Evolutionary conservation across 495 filamentous ascomycete species (phyloP).

Genomic region (Podospora conica): DNA sequence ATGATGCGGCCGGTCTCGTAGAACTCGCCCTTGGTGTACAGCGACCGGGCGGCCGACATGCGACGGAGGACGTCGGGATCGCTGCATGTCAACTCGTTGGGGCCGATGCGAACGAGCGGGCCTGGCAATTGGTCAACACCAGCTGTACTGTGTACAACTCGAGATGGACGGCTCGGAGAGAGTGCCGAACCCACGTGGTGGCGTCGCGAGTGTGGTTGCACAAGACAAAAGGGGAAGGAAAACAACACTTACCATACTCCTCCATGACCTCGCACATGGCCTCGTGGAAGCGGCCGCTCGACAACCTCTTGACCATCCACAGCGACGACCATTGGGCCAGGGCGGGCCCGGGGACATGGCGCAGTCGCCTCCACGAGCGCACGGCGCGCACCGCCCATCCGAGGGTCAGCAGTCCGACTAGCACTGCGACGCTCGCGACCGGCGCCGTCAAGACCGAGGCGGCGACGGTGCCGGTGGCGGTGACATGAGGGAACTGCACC

Average conservation of each 20-base stretch:
- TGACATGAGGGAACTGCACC: background rate
- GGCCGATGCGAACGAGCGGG: slow-evolving; percentile 38
- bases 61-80: slow-evolving; percentile 31
- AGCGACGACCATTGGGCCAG: slow-evolving; percentile 18
- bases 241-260: background rate
- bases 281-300: slow-evolving; percentile 14
- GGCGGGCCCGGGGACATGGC: slow-evolving; percentile 21
- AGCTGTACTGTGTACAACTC: background rate
- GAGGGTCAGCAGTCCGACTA: background rate
- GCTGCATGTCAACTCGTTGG: slow-evolving; percentile 23
- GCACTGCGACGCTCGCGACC: background rate
- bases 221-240: background rate
- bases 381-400: background rate
- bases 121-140: background rate
- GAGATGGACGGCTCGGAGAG: background rate
- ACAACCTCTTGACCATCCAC: slow-evolving; percentile 18
- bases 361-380: slow-evolving; percentile 19
- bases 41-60: slow-evolving; percentile 26
- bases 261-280: slow-evolving; percentile 24
- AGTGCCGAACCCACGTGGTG: background rate
- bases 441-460: background rate
- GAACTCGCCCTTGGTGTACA: slow-evolving; percentile 31
- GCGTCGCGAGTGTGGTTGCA: background rate
- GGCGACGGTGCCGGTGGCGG: background rate
- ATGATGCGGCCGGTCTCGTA: slow-evolving; percentile 42